A percentile compares a stretch with the other conserved stretches of the same genome.
Conservation (phyloP, 495 filamentous ascomycete genomes). For the Xylaria cubensis region DNA sequence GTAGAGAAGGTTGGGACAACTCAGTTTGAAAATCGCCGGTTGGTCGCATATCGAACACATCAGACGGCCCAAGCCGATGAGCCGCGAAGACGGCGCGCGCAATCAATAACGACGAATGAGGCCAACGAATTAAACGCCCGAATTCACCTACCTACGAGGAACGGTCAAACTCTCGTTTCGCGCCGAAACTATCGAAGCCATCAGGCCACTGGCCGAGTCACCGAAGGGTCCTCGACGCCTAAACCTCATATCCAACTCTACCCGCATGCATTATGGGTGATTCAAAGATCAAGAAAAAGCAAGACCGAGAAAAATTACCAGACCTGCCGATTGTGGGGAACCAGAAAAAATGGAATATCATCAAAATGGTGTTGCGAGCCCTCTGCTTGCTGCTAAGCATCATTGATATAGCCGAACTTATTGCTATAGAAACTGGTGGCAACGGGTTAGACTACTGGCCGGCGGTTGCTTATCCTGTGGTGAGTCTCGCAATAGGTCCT, state of each 20-base stretch:
- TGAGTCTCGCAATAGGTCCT: constrained; percentile 3
- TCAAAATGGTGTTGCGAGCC: constrained; percentile 22
- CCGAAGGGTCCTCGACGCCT: neutral
- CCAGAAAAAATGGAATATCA: constrained; percentile 24
- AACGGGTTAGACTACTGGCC: neutral
- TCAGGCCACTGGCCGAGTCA: neutral
- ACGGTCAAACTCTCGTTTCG: neutral
- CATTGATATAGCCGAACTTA: neutral
- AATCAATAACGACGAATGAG: constrained; percentile 7
- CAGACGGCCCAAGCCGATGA: constrained; percentile 5
- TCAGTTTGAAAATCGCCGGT: neutral
- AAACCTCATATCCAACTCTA: neutral
- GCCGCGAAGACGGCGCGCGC: constrained; percentile 24
- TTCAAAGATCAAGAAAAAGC: neutral
- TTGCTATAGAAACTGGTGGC: neutral
- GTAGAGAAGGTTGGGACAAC: constrained; percentile 1
- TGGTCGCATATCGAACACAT: constrained; percentile 3
- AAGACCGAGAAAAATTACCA: neutral
- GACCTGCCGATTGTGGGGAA: constrained; percentile 5
- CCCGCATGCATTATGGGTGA: constrained; percentile 14
- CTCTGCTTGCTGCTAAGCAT: constrained; percentile 11
- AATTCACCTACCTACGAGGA: neutral
- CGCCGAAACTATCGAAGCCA: neutral
- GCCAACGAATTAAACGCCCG: constrained; percentile 1
- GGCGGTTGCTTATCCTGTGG: constrained; percentile 10